Evolutionary conservation across 2,329 filamentous ascomycete genomes (phyloP).

Genomic region (Xylogone sp.): DNA sequence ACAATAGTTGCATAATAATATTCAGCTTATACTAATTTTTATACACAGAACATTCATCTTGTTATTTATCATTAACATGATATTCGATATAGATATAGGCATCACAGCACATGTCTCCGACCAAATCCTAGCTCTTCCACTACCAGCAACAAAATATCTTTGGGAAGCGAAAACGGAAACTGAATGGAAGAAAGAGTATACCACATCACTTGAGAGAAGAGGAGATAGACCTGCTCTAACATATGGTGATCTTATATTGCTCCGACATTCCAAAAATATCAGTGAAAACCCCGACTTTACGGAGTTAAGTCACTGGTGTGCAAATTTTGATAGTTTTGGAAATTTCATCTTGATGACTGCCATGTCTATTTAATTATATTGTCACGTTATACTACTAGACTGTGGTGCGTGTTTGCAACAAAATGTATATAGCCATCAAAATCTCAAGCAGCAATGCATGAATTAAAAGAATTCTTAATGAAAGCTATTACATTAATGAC

Average conservation of each 20-base stretch:
- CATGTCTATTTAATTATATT: slow-evolving; percentile 1
- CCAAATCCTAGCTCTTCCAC: background rate
- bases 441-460: too few species aligned
- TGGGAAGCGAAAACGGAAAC: background rate
- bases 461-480: too few species aligned
- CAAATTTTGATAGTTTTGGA: slow-evolving; percentile 4
- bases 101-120: background rate
- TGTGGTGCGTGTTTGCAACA: too few species aligned
- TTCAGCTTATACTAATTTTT: too few species aligned
- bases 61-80: slow-evolving; percentile 6
- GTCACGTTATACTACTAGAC: too few species aligned
- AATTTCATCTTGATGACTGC: slow-evolving; percentile 6
- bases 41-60: slow-evolving; percentile 2
- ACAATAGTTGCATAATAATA: too few species aligned
- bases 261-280: background rate
- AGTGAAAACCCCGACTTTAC: background rate
- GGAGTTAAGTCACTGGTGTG: slow-evolving; percentile 3
- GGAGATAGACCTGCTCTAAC: background rate
- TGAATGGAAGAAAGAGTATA: slow-evolving; percentile 5
- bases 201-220: background rate
- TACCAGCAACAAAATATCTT: slow-evolving; percentile 1
- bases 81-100: slow-evolving; percentile 2
- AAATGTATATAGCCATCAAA: too few species aligned
- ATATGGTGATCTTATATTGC: slow-evolving; percentile 1
- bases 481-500: too few species aligned